Percentiles rank a stretch among this genome's conserved stretches.
Evolutionary conservation across 768 basidiomycete species (phyloP).

Genomic region (Gymnopilus dilepis): DNA sequence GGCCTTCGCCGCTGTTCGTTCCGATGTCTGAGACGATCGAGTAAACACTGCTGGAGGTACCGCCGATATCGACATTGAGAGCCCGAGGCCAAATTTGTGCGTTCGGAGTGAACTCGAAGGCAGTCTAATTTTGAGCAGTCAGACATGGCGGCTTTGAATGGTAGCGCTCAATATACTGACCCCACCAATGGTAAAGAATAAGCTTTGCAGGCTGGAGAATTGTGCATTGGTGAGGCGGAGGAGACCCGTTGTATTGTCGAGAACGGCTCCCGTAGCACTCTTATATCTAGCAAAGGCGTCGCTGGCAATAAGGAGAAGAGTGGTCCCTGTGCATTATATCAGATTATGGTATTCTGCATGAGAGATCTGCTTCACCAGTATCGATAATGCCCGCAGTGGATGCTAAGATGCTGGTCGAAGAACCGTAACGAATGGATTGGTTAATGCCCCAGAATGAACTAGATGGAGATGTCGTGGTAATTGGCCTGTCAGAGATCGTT

Average conservation of each 20-base stretch:
- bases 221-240: slow-evolving; percentile 55
- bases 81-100: slow-evolving; percentile 74
- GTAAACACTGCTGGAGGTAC: slow-evolving; percentile 55
- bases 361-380: slow-evolving; percentile 51
- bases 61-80: slow-evolving; percentile 62
- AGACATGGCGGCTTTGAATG: not conserved
- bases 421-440: slow-evolving; percentile 55
- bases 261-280: slow-evolving; percentile 48
- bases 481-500: slow-evolving; percentile 34
- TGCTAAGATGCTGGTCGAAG: slow-evolving; percentile 46
- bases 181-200: slow-evolving; percentile 59
- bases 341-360: too few species aligned
- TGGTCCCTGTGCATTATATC: slow-evolving; percentile 41
- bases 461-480: slow-evolving; percentile 52
- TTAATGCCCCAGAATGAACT: slow-evolving; percentile 62
- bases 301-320: slow-evolving; percentile 52
- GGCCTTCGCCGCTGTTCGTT: slow-evolving; percentile 51
- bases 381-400: slow-evolving; percentile 62
- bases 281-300: slow-evolving; percentile 49
- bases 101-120: slow-evolving; percentile 61
- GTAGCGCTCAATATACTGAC: slow-evolving; percentile 37
- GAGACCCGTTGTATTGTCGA: slow-evolving; percentile 49
- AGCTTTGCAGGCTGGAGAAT: slow-evolving; percentile 53
- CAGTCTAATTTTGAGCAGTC: slow-evolving; percentile 34
- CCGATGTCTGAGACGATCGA: slow-evolving; percentile 60